These are phyloP conservation scores for Wickerhamomyces bisporus DNA, from an alignment of 805 yeast genomes.

Conservation along the genomic window DNA sequence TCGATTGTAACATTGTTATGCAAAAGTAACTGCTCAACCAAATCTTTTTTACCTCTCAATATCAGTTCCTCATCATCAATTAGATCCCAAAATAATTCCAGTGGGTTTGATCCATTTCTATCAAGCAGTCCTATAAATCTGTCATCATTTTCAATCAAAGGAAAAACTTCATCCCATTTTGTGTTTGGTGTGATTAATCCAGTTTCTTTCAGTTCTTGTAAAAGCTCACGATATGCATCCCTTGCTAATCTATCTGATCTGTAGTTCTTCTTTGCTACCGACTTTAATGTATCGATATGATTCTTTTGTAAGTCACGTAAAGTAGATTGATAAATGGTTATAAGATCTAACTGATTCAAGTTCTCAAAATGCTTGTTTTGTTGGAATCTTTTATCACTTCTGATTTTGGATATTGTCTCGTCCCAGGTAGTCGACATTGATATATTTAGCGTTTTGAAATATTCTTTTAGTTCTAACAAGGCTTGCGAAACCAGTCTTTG, in stretches of 20 bases:
- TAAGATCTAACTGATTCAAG: constrained; percentile 54
- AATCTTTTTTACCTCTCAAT: constrained; percentile 53
- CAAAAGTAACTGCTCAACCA: constrained; percentile 47
- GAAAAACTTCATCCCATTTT: constrained; percentile 54
- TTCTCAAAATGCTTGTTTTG: constrained; percentile 51
- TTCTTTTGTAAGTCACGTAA: constrained; percentile 23
- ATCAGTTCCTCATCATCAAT: constrained; percentile 56
- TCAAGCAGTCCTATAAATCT: constrained; percentile 63
- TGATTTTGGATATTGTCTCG: constrained; percentile 9
- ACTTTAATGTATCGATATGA: constrained; percentile 18
- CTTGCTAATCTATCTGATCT: constrained; percentile 64
- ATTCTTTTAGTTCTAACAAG: constrained; percentile 44
- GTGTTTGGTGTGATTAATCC: constrained; percentile 44
- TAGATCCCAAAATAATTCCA: constrained; percentile 72
- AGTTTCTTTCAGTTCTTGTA: constrained; percentile 31
- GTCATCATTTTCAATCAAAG: constrained; percentile 46
- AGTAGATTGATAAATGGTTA: constrained; percentile 43
- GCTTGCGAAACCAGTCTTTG: constrained; percentile 41
- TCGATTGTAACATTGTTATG: constrained; percentile 27
- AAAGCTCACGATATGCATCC: constrained; percentile 45
- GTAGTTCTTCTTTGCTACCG: constrained; percentile 36
- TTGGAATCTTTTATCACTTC: constrained; percentile 45
- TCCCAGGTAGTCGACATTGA: constrained; percentile 18
- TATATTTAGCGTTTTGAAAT: constrained; percentile 35
- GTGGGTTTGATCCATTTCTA: constrained; percentile 69